Evolutionary conservation across 371 early-diverging fungal species (phyloP), one percentile per base, ranked within the genome.

Genomic region (Nematocida sp.): DNA sequence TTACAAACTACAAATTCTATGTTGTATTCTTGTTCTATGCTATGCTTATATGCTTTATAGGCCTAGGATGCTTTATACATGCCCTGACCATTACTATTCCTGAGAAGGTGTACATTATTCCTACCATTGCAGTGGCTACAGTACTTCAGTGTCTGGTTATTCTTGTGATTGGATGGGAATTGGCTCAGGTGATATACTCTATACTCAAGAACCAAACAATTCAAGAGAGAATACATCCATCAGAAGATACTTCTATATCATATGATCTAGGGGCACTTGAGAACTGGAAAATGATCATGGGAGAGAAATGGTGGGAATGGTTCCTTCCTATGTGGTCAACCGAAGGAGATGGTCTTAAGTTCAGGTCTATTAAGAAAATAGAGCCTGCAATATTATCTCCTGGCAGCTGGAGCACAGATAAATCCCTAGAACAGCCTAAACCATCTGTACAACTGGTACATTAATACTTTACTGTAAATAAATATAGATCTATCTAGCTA

Each of bases 231-330:
- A 47, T 31, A 9, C 32, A 70, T 17, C 51, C 57, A 13, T 15
- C 31, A 5, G 53, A 46, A 37, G 55, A 70, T 23, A 57, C 53
- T 17, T 60, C 23, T 31, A 70, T 70, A 81, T 95, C 98, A 1
- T 98, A 94, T 83, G 89, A 95, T 81, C 80, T 94, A 54, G 95
- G 95, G 2, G 63, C 85, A 3, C 76, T 85, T 62, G 83, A 85
- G 48, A 94, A 94, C 67, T 85, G 90, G 57, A 83, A 81, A 27
- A 79, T 87, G 19, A 88, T 92, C 13, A 86, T 94, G 60, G 94
- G 94, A 2, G 77, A 49, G 27, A 81, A 81, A 29, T 67, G 79
- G 65, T 62, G 78, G 58, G 76, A 78, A 25, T 88, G 87, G 87
- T 81, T 89, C 47, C 41, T 87, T 23, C 81, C 84, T 0, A 76